Evolutionary conservation across 805 yeast genomes (phyloP).

Genomic region (Priceomyces medius): DNA sequence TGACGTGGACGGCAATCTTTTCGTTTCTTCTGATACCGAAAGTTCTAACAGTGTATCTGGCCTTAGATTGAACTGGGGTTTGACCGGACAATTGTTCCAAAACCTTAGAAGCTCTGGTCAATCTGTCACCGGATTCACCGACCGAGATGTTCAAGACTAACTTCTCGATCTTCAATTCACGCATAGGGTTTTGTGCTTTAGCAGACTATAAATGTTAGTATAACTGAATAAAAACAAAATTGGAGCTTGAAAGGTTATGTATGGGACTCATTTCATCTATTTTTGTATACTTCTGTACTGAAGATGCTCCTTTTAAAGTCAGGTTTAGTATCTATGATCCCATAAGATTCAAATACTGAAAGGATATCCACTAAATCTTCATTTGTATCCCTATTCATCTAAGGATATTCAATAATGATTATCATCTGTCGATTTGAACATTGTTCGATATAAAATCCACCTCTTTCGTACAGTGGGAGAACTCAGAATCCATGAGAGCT

Average conservation of each 20-base stretch:
- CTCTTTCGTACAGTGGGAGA: background rate
- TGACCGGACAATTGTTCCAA: conserved; percentile 99
- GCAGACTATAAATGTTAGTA: conserved; percentile 28
- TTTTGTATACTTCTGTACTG: too few species aligned
- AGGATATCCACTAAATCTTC: too few species aligned
- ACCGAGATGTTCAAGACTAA: conserved; percentile 99
- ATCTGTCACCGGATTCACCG: conserved; percentile 99
- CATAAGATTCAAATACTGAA: too few species aligned
- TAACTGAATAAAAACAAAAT: too few species aligned
- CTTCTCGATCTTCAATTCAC: conserved; percentile 98
- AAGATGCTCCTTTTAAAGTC: too few species aligned
- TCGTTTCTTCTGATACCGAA: conserved; percentile 99
- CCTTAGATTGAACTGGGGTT: conserved; percentile 99
- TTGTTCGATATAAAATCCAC: background rate
- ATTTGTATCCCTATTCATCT: too few species aligned
- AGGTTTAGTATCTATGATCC: too few species aligned
- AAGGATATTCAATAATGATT: background rate
- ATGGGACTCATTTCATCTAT: too few species aligned
- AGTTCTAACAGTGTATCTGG: conserved; percentile 99
- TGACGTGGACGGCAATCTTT: conserved; percentile 98
- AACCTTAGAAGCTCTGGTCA: conserved; percentile 99
- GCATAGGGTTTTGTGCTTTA: conserved; percentile 86
- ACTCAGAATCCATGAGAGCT: background rate
- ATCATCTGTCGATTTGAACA: background rate
- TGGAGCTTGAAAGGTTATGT: too few species aligned